These are phyloP conservation scores for Discostella stelligera DNA, from an alignment of 352 stramenopile genomes.

Conservation along the genomic window DNA sequence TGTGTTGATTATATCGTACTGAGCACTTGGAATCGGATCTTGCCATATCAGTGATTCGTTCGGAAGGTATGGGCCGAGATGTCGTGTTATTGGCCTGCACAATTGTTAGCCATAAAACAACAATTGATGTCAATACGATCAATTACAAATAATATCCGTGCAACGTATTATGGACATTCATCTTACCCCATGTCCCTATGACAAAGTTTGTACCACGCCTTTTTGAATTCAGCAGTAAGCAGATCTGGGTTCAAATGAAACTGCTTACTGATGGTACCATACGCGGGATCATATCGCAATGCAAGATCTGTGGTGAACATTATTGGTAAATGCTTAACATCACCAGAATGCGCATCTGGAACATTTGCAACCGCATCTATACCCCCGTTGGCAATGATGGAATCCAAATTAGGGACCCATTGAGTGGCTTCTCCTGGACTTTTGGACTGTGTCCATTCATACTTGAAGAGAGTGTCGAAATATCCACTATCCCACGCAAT, in stretches of 20 bases:
- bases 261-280: slow-evolving; percentile 79
- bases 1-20: slow-evolving; percentile 39
- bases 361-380: slow-evolving; percentile 39
- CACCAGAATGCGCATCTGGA: slow-evolving; percentile 68
- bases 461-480: slow-evolving; percentile 71
- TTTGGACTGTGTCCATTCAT: slow-evolving; percentile 79
- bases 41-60: slow-evolving; percentile 65
- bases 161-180: neutral
- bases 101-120: neutral
- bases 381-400: slow-evolving; percentile 32
- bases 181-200: slow-evolving; percentile 66
- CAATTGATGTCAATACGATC: neutral
- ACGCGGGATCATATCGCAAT: slow-evolving; percentile 82
- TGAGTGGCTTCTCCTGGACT: slow-evolving; percentile 81
- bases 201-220: slow-evolving; percentile 80
- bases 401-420: slow-evolving; percentile 73
- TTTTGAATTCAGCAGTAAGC: slow-evolving; percentile 82
- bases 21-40: slow-evolving; percentile 62
- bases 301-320: slow-evolving; percentile 87
- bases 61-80: slow-evolving; percentile 60
- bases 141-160: no score
- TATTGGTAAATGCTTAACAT: slow-evolving; percentile 79
- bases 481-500: slow-evolving; percentile 76
- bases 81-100: slow-evolving; percentile 45
- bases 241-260: slow-evolving; percentile 80